phyloP scores from a whole-genome alignment of 768 basidiomycete species.

The Mycena vitilis region DNA sequence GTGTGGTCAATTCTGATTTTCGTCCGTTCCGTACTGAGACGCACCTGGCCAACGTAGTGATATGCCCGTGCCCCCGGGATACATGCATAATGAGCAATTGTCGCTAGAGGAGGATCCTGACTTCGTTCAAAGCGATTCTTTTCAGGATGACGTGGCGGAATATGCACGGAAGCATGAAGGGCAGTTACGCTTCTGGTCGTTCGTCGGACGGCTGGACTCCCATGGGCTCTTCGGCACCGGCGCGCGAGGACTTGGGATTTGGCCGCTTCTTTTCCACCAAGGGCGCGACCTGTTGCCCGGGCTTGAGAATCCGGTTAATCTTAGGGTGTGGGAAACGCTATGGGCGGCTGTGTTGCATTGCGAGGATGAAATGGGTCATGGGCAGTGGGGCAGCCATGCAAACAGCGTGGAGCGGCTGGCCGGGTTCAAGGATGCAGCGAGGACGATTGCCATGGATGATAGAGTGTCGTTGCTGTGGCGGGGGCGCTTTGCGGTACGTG shows the following conservation, averaged over 20 bases:
- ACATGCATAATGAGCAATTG: not conserved
- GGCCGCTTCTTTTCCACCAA: slow-evolving; percentile 12
- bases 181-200: slow-evolving; percentile 23
- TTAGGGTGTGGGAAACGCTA: slow-evolving; percentile 20
- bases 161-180: slow-evolving; percentile 23
- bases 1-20: not conserved
- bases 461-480: not conserved
- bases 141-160: slow-evolving; percentile 1
- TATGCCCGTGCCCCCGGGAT: slow-evolving; percentile 4
- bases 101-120: slow-evolving; percentile 1
- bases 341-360: slow-evolving; percentile 17
- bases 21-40: not conserved
- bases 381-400: not conserved
- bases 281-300: slow-evolving; percentile 12
- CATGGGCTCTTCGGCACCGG: not conserved
- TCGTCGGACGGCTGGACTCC: slow-evolving; percentile 26
- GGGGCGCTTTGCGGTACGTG: slow-evolving; percentile 6
- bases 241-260: not conserved
- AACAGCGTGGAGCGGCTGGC: not conserved
- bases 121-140: slow-evolving; percentile 4
- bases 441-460: not conserved
- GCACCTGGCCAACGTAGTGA: not conserved
- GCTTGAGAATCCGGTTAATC: slow-evolving; percentile 23
- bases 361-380: slow-evolving; percentile 17
- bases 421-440: slow-evolving; percentile 1